Percentiles rank a stretch among this genome's conserved stretches.
phyloP scores from a whole-genome alignment of 192 early-diverging fungal genomes.

The Entrophospora sp. region DNA sequence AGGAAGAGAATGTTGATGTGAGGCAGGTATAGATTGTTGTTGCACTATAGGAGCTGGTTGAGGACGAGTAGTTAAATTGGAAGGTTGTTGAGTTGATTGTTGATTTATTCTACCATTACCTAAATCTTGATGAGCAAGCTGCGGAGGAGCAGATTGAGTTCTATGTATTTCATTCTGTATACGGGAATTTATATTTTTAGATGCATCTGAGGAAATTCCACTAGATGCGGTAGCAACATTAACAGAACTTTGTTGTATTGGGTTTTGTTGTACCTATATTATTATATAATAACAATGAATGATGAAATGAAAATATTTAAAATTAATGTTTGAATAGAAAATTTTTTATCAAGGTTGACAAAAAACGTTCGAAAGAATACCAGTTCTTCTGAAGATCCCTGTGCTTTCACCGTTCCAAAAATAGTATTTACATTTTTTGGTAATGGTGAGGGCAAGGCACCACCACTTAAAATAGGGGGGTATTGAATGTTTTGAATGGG shows the following conservation, averaged over 20 bases:
- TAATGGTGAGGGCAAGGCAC: not conserved
- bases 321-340: too few species aligned
- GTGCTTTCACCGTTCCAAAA: slow-evolving; percentile 3
- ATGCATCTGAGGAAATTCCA: not conserved
- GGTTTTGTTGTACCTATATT: not conserved
- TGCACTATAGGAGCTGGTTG: not conserved
- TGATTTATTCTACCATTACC: not conserved
- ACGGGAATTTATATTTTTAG: not conserved
- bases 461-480: not conserved
- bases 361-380: not conserved
- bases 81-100: not conserved
- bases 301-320: too few species aligned
- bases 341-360: too few species aligned
- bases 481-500: not conserved
- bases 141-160: slow-evolving; percentile 14
- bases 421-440: not conserved
- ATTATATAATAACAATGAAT: not conserved
- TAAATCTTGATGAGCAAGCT: slow-evolving; percentile 2
- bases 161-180: slow-evolving; percentile 9
- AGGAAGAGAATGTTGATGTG: not conserved
- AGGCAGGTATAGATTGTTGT: not conserved
- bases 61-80: not conserved
- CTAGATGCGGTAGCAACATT: not conserved
- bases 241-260: not conserved
- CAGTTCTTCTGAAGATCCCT: not conserved